phyloP scores from a whole-genome alignment of 768 basidiomycete genomes.

The Serendipita vermifera region DNA sequence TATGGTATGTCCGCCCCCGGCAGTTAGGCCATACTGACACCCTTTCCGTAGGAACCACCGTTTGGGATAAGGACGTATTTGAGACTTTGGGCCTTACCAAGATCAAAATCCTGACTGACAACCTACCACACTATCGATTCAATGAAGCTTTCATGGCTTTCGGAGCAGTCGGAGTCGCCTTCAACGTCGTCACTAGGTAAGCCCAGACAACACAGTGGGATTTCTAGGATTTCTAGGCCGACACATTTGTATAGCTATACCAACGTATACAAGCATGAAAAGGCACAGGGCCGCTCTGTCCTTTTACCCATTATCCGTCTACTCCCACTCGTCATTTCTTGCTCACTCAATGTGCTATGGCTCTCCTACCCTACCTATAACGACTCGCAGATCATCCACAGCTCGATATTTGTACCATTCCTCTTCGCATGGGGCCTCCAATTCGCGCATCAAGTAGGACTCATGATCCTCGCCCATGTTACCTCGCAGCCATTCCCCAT shows the following conservation, averaged over 20 bases:
- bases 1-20: slow-evolving; percentile 37
- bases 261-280: slow-evolving; percentile 52
- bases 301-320: slow-evolving; percentile 54
- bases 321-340: slow-evolving; percentile 64
- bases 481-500: slow-evolving; percentile 71
- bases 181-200: slow-evolving; percentile 69
- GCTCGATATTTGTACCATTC: slow-evolving; percentile 73
- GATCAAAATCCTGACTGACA: slow-evolving; percentile 33
- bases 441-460: slow-evolving; percentile 79
- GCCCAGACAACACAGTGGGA: background rate
- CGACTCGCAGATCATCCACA: slow-evolving; percentile 58
- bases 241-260: slow-evolving; percentile 39
- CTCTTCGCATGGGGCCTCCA: slow-evolving; percentile 86
- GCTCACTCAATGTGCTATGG: slow-evolving; percentile 68
- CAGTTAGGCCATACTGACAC: background rate
- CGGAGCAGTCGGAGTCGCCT: slow-evolving; percentile 49
- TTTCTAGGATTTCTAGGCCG: background rate
- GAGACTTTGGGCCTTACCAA: slow-evolving; percentile 32
- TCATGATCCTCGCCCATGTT: slow-evolving; percentile 88
- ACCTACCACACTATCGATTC: slow-evolving; percentile 53
- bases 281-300: slow-evolving; percentile 18
- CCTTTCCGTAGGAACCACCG: slow-evolving; percentile 42
- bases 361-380: slow-evolving; percentile 51
- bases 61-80: slow-evolving; percentile 64
- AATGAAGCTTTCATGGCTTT: slow-evolving; percentile 87